Evolutionary conservation across 345 rosid genomes (phyloP).

Genomic region (Camelina laxa): DNA sequence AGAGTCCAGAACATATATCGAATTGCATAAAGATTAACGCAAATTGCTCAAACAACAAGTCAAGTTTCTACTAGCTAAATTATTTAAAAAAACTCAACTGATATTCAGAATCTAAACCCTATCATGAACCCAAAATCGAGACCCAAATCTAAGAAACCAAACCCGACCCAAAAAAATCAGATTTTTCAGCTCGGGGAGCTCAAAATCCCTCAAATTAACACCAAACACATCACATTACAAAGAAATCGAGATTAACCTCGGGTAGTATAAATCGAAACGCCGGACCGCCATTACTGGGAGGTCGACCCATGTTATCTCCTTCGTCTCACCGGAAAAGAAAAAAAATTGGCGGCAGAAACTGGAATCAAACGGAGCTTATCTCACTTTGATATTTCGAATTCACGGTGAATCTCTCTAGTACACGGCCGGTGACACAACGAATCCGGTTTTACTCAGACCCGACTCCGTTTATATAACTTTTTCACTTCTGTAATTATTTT

Average conservation of each 20-base stretch:
- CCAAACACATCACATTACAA: conserved; percentile 14
- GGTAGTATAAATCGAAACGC: conserved; percentile 81
- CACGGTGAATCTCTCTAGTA: conserved; percentile 19
- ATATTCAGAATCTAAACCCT: conserved; percentile 23
- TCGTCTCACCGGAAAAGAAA: background rate
- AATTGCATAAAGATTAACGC: background rate
- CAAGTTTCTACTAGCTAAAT: background rate
- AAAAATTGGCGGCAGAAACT: conserved; percentile 24
- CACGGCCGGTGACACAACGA: conserved; percentile 19
- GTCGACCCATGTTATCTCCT: conserved; percentile 74
- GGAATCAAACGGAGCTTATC: conserved; percentile 24
- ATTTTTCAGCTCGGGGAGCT: background rate
- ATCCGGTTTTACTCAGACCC: conserved; percentile 31
- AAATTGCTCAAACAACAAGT: conserved; percentile 18
- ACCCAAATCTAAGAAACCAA: conserved; percentile 12
- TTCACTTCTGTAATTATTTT: background rate
- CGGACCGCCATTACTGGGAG: conserved; percentile 95
- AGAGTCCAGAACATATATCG: background rate
- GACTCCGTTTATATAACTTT: conserved; percentile 18
- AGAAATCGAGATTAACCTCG: conserved; percentile 54
- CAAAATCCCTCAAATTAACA: background rate
- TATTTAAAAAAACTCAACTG: conserved; percentile 13
- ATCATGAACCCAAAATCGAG: background rate
- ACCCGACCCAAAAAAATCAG: background rate
- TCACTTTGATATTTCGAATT: conserved; percentile 22